Percentiles rank a stretch among this genome's conserved stretches.
Evolutionary conservation across 805 yeast genomes (phyloP).

Genomic region (Ogataea henricii): DNA sequence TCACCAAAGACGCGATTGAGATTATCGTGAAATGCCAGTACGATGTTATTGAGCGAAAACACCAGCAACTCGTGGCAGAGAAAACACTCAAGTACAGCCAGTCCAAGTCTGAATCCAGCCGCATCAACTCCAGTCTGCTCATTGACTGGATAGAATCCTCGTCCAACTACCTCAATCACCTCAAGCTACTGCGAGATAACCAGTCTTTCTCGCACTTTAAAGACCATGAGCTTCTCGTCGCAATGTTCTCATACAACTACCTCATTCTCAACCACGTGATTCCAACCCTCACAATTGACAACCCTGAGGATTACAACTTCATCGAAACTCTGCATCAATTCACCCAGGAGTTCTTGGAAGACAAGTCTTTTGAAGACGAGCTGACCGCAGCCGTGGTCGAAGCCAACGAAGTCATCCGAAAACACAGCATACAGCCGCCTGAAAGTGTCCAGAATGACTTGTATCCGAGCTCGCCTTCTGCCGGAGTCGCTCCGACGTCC

Average conservation of each 20-base stretch:
- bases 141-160: conserved; percentile 29
- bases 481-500: neutral
- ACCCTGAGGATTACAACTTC: conserved; percentile 21
- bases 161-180: conserved; percentile 21
- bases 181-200: conserved; percentile 17
- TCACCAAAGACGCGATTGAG: conserved; percentile 12
- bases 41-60: conserved; percentile 15
- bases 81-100: conserved; percentile 1
- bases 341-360: conserved; percentile 13
- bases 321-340: conserved; percentile 15
- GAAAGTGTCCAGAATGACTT: conserved; percentile 10
- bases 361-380: conserved; percentile 16
- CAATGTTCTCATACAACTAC: conserved; percentile 23
- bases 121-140: conserved; percentile 10
- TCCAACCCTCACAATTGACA: conserved; percentile 11
- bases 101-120: neutral
- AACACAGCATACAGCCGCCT: neutral
- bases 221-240: conserved; percentile 24
- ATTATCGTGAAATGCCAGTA: conserved; percentile 20
- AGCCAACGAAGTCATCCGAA: conserved; percentile 13
- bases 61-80: conserved; percentile 5
- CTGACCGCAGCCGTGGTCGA: conserved; percentile 19
- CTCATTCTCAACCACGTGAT: conserved; percentile 21
- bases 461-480: conserved; percentile 15
- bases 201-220: conserved; percentile 17